phyloP scores from a whole-genome alignment of 1,284 basidiomycete species.

The Limonomyces culmigenus region DNA sequence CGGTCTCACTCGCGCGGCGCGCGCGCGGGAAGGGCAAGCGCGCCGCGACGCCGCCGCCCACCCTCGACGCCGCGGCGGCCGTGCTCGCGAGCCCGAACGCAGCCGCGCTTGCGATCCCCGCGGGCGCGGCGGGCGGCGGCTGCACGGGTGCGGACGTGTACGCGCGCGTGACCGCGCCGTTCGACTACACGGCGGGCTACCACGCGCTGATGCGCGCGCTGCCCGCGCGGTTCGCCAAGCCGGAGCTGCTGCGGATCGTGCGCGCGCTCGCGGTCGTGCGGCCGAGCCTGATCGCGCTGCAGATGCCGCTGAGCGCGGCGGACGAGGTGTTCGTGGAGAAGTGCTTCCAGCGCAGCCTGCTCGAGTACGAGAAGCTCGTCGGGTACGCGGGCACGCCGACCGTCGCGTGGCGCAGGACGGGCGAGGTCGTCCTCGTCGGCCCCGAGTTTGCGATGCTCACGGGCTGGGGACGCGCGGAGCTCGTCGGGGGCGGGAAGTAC shows the following conservation, averaged over 20 bases:
- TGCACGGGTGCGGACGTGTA: slow-evolving; percentile 28
- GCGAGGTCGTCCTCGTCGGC: slow-evolving; percentile 92
- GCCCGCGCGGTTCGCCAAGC: slow-evolving; percentile 84
- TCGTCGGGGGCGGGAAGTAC: slow-evolving; percentile 66
- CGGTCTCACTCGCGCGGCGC: not conserved
- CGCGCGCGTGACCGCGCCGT: slow-evolving; percentile 60
- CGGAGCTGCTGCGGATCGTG: slow-evolving; percentile 87
- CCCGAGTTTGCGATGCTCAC: slow-evolving; percentile 94
- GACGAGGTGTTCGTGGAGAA: slow-evolving; percentile 93
- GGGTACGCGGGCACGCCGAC: slow-evolving; percentile 98
- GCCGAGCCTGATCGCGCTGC: slow-evolving; percentile 88
- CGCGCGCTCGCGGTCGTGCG: slow-evolving; percentile 89
- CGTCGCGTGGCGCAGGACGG: slow-evolving; percentile 95
- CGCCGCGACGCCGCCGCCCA: not conserved
- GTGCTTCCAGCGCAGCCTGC: slow-evolving; percentile 84
- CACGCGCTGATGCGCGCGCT: slow-evolving; percentile 90
- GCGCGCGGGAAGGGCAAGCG: not conserved
- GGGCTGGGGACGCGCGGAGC: slow-evolving; percentile 73
- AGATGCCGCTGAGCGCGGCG: slow-evolving; percentile 87
- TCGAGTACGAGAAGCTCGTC: slow-evolving; percentile 94
- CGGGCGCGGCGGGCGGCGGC: not conserved
- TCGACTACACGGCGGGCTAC: slow-evolving; percentile 88
- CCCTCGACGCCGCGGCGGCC: not conserved
- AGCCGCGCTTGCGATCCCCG: not conserved
- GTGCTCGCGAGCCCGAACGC: not conserved